phyloP scores from a whole-genome alignment of 2,329 filamentous ascomycete genomes.

The Graphiopsis chlorocephala region DNA sequence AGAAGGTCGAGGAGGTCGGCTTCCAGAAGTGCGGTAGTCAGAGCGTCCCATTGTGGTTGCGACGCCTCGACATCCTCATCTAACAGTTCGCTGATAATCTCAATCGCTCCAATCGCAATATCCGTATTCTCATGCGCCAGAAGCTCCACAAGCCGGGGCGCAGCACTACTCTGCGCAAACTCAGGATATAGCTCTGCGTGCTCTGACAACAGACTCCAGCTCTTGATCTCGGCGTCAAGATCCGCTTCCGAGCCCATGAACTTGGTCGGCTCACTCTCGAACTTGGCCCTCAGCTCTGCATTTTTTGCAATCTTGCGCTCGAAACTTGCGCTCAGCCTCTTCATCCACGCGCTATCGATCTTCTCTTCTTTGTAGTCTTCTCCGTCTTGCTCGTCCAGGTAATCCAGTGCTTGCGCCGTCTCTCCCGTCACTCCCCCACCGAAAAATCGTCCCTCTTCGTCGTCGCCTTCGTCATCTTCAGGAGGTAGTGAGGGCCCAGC shows the following conservation, averaged over 20 bases:
- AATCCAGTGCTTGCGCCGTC: constrained; percentile 82
- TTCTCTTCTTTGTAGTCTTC: constrained; percentile 62
- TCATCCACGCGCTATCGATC: constrained; percentile 80
- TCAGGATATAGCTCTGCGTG: constrained; percentile 80
- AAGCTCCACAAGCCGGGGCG: constrained; percentile 73
- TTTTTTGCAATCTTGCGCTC: constrained; percentile 91
- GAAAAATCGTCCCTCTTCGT: constrained; percentile 94
- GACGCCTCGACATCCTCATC: constrained; percentile 87
- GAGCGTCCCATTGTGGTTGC: constrained; percentile 73
- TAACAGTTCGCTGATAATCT: constrained; percentile 85
- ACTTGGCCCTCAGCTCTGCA: constrained; percentile 80
- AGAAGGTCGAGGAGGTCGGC: constrained; percentile 72
- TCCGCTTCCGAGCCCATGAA: constrained; percentile 86
- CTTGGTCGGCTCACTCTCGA: constrained; percentile 74
- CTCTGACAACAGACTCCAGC: constrained; percentile 80
- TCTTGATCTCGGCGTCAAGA: constrained; percentile 83
- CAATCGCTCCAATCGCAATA: constrained; percentile 85
- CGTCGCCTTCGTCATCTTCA: constrained; percentile 60
- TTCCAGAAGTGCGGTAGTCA: constrained; percentile 62
- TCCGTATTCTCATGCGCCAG: constrained; percentile 96
- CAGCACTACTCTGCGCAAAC: constrained; percentile 69
- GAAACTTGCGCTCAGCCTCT: constrained; percentile 75
- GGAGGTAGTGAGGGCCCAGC: constrained; percentile 37
- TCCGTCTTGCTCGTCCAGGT: constrained; percentile 67
- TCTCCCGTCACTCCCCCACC: constrained; percentile 82